Evolutionary conservation across 352 stramenopile genomes (phyloP).

Genomic region (Globisporangium heterothallicum): DNA sequence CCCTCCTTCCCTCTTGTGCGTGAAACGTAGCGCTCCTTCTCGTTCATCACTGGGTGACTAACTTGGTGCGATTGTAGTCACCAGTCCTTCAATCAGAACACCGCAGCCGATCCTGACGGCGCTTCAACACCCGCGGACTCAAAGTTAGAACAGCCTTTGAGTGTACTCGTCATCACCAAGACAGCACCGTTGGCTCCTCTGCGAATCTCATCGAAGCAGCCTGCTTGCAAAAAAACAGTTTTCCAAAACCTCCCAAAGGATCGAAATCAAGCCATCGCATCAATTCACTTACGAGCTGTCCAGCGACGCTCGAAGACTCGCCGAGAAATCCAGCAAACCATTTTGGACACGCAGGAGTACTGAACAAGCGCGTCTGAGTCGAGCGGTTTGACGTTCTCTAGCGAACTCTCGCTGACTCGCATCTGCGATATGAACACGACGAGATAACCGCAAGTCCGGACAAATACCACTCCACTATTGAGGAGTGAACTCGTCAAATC

Average conservation of each 20-base stretch:
- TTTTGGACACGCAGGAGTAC: slow-evolving; percentile 22
- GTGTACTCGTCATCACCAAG: neutral
- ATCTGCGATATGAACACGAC: too few species aligned
- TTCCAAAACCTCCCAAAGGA: slow-evolving; percentile 25
- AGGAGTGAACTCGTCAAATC: too few species aligned
- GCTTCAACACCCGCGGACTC: neutral
- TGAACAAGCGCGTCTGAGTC: too few species aligned
- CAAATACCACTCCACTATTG: too few species aligned
- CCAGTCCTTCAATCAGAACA: neutral
- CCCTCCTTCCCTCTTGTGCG: neutral
- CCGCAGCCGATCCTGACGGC: neutral
- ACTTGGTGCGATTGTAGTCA: neutral
- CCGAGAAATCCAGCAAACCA: slow-evolving; percentile 20
- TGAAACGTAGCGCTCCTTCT: neutral
- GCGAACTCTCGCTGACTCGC: neutral
- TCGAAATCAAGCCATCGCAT: slow-evolving; percentile 62
- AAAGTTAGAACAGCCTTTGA: neutral
- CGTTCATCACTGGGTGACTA: too few species aligned
- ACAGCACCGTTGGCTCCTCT: slow-evolving; percentile 7
- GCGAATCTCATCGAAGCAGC: slow-evolving; percentile 8
- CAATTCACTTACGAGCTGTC: slow-evolving; percentile 48
- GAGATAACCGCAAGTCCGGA: too few species aligned
- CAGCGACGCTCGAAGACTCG: slow-evolving; percentile 43
- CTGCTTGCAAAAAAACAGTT: neutral
- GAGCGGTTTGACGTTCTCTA: neutral